These are phyloP conservation scores for Astrothelium macrocarpum DNA, from an alignment of 495 filamentous ascomycete species.

Conservation along the genomic window DNA sequence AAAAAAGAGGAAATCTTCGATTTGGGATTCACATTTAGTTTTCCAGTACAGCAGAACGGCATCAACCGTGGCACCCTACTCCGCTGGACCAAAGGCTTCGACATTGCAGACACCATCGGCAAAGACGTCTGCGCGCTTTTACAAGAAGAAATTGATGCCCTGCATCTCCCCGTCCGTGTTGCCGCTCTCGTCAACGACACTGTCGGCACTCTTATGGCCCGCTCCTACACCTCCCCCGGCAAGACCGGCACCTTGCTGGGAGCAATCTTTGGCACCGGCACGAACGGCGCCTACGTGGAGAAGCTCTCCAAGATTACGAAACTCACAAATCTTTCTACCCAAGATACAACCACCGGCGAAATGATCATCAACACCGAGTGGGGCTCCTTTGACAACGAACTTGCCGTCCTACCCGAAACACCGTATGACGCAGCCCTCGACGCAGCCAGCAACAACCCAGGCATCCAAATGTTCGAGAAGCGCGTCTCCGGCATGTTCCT, in stretches of 20 bases:
- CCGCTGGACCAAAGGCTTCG: slow-evolving; percentile 97
- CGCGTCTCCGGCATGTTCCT: slow-evolving; percentile 97
- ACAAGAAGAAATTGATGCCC: slow-evolving; percentile 80
- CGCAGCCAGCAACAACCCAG: slow-evolving; percentile 74
- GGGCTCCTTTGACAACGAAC: slow-evolving; percentile 94
- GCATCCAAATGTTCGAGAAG: slow-evolving; percentile 98
- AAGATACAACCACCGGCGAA: slow-evolving; percentile 72
- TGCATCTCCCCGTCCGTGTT: slow-evolving; percentile 81
- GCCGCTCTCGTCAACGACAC: slow-evolving; percentile 96
- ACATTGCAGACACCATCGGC: slow-evolving; percentile 84
- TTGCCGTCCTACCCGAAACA: slow-evolving; percentile 78
- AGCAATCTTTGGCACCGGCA: slow-evolving; percentile 90
- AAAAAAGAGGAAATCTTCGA: slow-evolving; percentile 68
- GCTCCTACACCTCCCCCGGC: slow-evolving; percentile 85
- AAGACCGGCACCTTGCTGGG: slow-evolving; percentile 80
- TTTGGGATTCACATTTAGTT: slow-evolving; percentile 94
- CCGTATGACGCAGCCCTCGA: slow-evolving; percentile 74
- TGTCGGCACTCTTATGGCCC: slow-evolving; percentile 93
- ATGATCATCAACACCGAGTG: slow-evolving; percentile 99
- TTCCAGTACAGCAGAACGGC: slow-evolving; percentile 85
- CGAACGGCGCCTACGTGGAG: slow-evolving; percentile 89
- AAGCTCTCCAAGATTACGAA: slow-evolving; percentile 61
- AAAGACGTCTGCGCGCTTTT: slow-evolving; percentile 89
- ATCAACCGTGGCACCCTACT: slow-evolving; percentile 90
- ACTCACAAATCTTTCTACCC: slow-evolving; percentile 45